A percentile compares a stretch with the other conserved stretches of the same genome.
These are phyloP conservation scores for Phytophthora pinifolia DNA, from an alignment of 352 stramenopile genomes.

Conservation along the genomic window DNA sequence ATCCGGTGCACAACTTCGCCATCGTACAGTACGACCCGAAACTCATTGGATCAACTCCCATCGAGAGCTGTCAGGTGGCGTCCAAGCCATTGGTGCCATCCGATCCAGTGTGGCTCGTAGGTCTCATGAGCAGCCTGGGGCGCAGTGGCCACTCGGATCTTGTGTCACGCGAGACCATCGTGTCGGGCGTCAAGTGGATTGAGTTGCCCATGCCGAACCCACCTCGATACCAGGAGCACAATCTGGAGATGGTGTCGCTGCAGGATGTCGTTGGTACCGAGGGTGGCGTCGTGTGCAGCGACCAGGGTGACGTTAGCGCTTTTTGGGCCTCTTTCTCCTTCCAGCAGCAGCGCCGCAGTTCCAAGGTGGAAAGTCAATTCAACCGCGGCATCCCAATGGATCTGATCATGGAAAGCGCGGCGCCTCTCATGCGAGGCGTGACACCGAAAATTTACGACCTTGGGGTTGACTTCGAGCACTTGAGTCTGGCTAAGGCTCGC, in stretches of 20 bases:
- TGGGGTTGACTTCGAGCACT: constrained; percentile 86
- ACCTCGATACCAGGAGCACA: constrained; percentile 86
- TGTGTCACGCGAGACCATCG: constrained; percentile 84
- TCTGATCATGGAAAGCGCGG: constrained; percentile 88
- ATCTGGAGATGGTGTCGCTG: constrained; percentile 85
- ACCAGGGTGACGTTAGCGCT: constrained; percentile 66
- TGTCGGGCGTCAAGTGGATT: constrained; percentile 87
- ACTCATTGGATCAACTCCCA: constrained; percentile 80
- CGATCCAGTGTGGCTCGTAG: constrained; percentile 84
- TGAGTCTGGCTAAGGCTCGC: constrained; percentile 87
- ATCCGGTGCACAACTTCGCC: constrained; percentile 93
- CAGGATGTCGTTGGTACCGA: constrained; percentile 84
- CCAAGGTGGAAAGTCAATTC: constrained; percentile 86
- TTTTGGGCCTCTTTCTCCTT: constrained; percentile 91
- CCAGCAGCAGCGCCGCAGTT: constrained; percentile 69
- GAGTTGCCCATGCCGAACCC: constrained; percentile 78
- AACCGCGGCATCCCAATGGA: constrained; percentile 87
- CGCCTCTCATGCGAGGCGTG: constrained; percentile 64
- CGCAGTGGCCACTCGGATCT: constrained; percentile 80
- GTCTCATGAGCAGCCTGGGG: constrained; percentile 80
- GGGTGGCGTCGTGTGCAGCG: constrained; percentile 77
- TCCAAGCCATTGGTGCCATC: constrained; percentile 59
- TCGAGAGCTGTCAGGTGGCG: constrained; percentile 78
- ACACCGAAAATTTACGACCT: constrained; percentile 80
- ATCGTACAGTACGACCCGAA: constrained; percentile 92